Evolutionary conservation across 176 grass and related monocot genomes (phyloP).

Genomic region (Aegilops tauschii): DNA sequence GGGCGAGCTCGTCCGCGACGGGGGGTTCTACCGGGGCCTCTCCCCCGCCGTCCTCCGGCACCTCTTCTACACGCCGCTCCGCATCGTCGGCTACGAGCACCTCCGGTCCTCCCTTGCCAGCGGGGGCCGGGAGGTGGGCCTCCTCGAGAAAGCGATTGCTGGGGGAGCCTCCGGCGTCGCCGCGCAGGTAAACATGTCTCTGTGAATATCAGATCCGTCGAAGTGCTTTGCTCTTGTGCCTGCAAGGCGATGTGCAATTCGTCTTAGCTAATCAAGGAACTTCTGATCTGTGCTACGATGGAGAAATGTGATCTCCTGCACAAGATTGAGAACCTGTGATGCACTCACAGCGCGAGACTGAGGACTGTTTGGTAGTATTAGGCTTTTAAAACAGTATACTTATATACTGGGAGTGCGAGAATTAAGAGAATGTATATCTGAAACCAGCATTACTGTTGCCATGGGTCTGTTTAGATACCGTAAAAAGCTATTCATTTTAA

Average conservation of each 20-base stretch:
- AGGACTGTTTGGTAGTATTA: too few relatives aligned
- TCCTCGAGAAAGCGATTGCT: conserved; percentile 57
- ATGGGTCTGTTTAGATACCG: too few relatives aligned
- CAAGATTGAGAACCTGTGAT: not conserved
- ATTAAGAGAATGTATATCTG: too few relatives aligned
- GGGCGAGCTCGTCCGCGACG: conserved; percentile 55
- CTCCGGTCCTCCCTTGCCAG: conserved; percentile 41
- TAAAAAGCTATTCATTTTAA: too few relatives aligned
- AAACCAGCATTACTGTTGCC: too few relatives aligned
- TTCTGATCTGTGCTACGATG: not conserved
- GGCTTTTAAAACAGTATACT: too few relatives aligned
- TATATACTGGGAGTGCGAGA: too few relatives aligned
- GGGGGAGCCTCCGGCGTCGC: conserved; percentile 67
- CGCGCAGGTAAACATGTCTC: conserved; percentile 53
- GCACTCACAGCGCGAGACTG: too few relatives aligned
- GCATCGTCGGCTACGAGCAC: conserved; percentile 81
- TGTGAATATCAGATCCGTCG: not conserved
- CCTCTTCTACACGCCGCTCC: conserved; percentile 73
- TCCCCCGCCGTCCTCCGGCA: conserved; percentile 75
- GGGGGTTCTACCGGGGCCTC: conserved; percentile 66
- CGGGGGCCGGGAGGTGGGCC: conserved; percentile 38
- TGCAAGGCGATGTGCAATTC: not conserved
- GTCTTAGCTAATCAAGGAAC: not conserved
- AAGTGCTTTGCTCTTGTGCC: not conserved
- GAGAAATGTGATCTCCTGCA: not conserved